Evolutionary conservation across 345 rosid species (phyloP), one percentile per base, ranked within the genome.

Genomic region (Acer yangbiense): DNA sequence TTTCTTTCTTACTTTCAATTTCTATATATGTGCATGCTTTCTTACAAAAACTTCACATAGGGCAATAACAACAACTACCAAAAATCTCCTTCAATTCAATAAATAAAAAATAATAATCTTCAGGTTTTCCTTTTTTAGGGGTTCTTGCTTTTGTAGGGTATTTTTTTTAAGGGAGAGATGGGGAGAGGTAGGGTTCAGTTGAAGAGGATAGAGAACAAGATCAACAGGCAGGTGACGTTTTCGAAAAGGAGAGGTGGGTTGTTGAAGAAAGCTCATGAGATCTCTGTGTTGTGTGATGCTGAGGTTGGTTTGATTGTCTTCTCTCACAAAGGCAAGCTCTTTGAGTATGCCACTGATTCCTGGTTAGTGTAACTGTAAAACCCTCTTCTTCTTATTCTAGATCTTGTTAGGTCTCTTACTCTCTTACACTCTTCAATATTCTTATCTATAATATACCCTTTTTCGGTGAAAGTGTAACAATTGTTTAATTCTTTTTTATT

Each of bases 151-250:
- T 80, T 82, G 89, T 83, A 82, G 82, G 88, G 85, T 72, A 78
- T 35, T 35, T 35, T 64, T 81, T 83, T 88, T 79, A 35, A 76
- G 74, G 74, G 68, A 52, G 5, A 39, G 27, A 91, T 91, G 95
- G 95, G 95, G 63, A 89, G 95, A 77, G 95, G 94, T 86, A 88
- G 93, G 90, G 96, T 91, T 91, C 93, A 91, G 85, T 43, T 91
- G 89, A 91, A 87, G 92, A 87, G 93, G 80, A 90, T 92, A 71
- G 95, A 91, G 83, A 91, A 91, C 89, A 91, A 89, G 87, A 91
- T 91, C 88, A 91, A 91, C 81, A 73, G 91, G 63, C 95, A 91
- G 65, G 95, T 91, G 54, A 91, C 96, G 23, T 91, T 91, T 79
- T 90, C 97, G 9, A 92, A 92, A 82, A 87, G 97, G 78, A 86